Conservation (phyloP, 2,329 filamentous ascomycete species). For the Penicillium sp. region DNA sequence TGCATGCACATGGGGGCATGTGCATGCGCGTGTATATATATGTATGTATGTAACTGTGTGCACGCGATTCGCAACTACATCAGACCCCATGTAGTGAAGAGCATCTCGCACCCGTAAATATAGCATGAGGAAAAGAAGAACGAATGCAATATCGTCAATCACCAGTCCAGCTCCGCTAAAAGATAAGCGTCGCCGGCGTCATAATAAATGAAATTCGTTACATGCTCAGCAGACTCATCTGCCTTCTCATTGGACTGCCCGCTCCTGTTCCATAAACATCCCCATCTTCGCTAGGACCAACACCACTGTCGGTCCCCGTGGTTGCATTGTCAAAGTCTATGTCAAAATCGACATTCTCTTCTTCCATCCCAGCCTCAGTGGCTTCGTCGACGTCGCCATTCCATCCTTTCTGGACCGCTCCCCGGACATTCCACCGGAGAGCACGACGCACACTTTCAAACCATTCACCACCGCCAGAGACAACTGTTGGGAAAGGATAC, state of each 20-base stretch:
- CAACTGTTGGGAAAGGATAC: slow-evolving; percentile 95
- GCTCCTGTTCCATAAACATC: slow-evolving; percentile 49
- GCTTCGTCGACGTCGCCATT: slow-evolving; percentile 46
- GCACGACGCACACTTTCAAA: slow-evolving; percentile 93
- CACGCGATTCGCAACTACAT: neutral
- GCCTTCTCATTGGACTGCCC: slow-evolving; percentile 64
- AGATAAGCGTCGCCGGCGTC: neutral
- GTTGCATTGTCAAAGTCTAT: slow-evolving; percentile 74
- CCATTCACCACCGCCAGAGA: slow-evolving; percentile 87
- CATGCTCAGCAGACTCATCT: slow-evolving; percentile 70
- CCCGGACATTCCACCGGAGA: slow-evolving; percentile 89
- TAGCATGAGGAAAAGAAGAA: neutral
- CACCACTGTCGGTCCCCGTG: slow-evolving; percentile 42
- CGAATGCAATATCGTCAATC: neutral
- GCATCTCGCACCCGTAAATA: neutral
- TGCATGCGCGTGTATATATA: neutral
- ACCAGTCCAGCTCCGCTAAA: neutral
- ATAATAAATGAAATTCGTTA: slow-evolving; percentile 24
- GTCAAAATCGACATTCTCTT: slow-evolving; percentile 70
- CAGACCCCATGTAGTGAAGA: neutral
- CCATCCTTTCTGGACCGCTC: slow-evolving; percentile 86
- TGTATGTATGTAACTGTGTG: neutral
- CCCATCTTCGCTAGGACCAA: slow-evolving; percentile 64
- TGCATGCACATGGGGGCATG: neutral
- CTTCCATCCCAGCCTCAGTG: slow-evolving; percentile 13